Conservation (phyloP, 2,329 filamentous ascomycete genomes). For the Diplocarpon rosae region DNA sequence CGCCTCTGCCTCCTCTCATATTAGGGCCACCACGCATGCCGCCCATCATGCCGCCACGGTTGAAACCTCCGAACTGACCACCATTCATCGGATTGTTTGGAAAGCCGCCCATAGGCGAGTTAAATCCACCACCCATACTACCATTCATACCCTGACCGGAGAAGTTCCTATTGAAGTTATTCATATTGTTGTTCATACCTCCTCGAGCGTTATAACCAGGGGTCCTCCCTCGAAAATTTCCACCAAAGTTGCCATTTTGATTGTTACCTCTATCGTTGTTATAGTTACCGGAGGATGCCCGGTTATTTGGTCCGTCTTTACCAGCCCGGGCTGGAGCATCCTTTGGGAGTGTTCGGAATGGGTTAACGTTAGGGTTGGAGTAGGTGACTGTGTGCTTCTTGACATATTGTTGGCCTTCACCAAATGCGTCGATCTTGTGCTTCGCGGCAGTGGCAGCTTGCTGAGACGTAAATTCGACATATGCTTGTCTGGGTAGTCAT, state of each 20-base stretch:
- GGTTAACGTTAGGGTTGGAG: conserved; percentile 67
- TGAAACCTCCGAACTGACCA: conserved; percentile 38
- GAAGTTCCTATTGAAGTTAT: conserved; percentile 41
- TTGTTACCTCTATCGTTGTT: conserved; percentile 33
- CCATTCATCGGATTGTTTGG: conserved; percentile 32
- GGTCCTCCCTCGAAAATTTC: conserved; percentile 39
- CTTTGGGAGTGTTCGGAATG: conserved; percentile 84
- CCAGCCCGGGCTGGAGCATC: conserved; percentile 64
- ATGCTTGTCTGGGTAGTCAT: conserved; percentile 46
- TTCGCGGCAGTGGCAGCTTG: conserved; percentile 82
- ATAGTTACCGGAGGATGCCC: conserved; percentile 38
- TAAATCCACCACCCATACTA: conserved; percentile 29
- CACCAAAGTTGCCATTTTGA: conserved; percentile 28
- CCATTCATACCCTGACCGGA: conserved; percentile 31
- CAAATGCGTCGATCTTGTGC: conserved; percentile 59
- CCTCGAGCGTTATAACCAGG: conserved; percentile 33
- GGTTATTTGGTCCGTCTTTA: conserved; percentile 48
- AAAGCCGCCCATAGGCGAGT: conserved; percentile 35
- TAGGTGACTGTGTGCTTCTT: conserved; percentile 65
- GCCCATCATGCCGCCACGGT: conserved; percentile 42
- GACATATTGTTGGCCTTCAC: conserved; percentile 39
- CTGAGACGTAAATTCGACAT: conserved; percentile 71
- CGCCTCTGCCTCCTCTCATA: conserved; percentile 48
- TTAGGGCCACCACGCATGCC: conserved; percentile 41
- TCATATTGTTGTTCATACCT: conserved; percentile 33